Percentiles rank a stretch among this genome's conserved stretches.
Evolutionary conservation across 257 asterid genomes (phyloP).

Genomic region (Mentha longifolia): DNA sequence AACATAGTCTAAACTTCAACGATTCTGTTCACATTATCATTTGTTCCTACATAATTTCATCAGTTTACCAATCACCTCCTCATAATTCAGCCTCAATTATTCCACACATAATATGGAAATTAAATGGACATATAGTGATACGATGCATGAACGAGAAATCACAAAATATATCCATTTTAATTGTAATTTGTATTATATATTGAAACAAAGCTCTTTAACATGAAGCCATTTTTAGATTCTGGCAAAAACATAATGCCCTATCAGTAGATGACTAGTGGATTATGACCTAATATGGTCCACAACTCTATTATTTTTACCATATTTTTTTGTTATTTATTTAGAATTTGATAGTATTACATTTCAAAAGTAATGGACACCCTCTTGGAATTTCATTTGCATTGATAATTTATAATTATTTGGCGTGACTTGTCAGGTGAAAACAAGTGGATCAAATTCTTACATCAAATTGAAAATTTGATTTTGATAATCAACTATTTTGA

Average conservation of each 20-base stretch:
- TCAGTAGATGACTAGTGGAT: slow-evolving; percentile 13
- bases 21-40: not conserved
- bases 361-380: not conserved
- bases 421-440: not conserved
- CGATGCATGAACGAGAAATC: not conserved
- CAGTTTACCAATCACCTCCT: not conserved
- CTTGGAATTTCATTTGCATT: too few relatives aligned
- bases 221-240: slow-evolving; percentile 27
- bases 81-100: not conserved
- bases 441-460: not conserved
- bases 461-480: not conserved
- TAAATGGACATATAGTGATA: not conserved
- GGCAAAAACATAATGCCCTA: slow-evolving; percentile 21
- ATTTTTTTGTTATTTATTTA: not conserved
- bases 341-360: not conserved
- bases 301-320: not conserved
- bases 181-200: not conserved
- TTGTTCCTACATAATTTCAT: not conserved
- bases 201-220: slow-evolving; percentile 15
- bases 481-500: not conserved
- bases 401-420: too few relatives aligned
- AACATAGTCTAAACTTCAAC: not conserved
- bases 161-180: not conserved
- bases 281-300: slow-evolving; percentile 18
- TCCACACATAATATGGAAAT: not conserved